Evolutionary conservation across 768 basidiomycete genomes (phyloP).

Genomic region (Mrakia frigida): DNA sequence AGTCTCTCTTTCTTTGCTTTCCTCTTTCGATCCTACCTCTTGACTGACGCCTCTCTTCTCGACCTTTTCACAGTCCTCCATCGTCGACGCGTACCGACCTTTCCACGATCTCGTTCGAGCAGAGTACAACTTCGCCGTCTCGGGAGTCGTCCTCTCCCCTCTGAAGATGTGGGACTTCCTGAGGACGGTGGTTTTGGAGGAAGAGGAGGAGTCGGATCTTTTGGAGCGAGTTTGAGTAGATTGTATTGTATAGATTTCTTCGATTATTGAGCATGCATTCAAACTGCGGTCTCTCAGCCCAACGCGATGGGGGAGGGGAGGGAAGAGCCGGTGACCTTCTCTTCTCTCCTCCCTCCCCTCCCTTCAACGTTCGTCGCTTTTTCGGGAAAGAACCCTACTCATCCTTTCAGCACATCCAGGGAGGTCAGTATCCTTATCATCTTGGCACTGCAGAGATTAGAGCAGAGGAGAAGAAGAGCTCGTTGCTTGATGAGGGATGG

Average conservation of each 20-base stretch:
- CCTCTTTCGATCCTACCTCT: background rate
- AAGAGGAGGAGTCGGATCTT: background rate
- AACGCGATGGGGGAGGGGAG: background rate
- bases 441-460: background rate
- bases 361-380: background rate
- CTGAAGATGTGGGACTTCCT: constrained; percentile 23
- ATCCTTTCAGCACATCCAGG: too few species aligned
- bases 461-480: background rate
- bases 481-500: background rate
- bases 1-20: constrained; percentile 26
- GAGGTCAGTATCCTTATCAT: too few species aligned
- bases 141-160: constrained; percentile 13
- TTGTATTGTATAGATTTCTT: background rate
- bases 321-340: background rate
- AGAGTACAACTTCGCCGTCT: constrained; percentile 46
- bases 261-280: too few species aligned
- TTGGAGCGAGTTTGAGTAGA: background rate
- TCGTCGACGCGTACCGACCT: constrained; percentile 66
- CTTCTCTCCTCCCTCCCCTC: background rate
- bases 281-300: too few species aligned
- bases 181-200: constrained; percentile 4
- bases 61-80: constrained; percentile 52
- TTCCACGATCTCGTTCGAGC: constrained; percentile 60
- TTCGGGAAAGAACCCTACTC: background rate
- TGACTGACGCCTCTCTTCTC: background rate